Base-by-base conservation (phyloP, 257 asterid genomes). In the Primulina huaijiensis region DNA sequence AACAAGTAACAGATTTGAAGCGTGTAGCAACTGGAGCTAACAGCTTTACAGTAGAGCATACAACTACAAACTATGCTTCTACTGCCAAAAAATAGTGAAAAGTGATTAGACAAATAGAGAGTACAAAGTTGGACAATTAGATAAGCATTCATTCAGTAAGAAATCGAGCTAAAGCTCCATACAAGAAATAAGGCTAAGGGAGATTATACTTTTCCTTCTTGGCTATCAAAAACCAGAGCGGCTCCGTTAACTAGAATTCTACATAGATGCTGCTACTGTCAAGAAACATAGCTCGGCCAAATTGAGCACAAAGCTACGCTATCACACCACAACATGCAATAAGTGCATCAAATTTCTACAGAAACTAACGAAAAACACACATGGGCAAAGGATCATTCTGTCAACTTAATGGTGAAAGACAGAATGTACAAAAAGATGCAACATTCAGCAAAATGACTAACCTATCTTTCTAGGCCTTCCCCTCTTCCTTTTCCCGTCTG, bases 401-500 rank as follows among this genome's bases (percentile, higher is more conserved):
- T 31, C 43, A 33, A 43, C 30, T 34, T 34, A 16, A 50, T 50
- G 57, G 19, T 17, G 57, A 50, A 46, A 16, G 8, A 50, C 57
- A 50, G 57, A 17, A 50, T 50, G 57, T 17, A 50, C 8, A 16
- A 50, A 50, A 50, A 50, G 57, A 50, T 16, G 20, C 20, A 50
- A 50, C 20, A 20, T 50, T 50, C 8, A 50, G 21, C 58, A 65
- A 9, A 11, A 14, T 3, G 8, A 21, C 66, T 33, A 43, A 53
- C 64, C 81, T 77, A 74, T 76, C 89, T 86, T 90, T 66, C 62
- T 80, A 0, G 95, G 95, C 82, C 97, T 82, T 30, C 97, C 97
- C 80, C 97, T 83, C 82, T 83, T 85, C 82, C 35, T 83, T 37
- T 83, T 65, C 33, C 61, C 86, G 0, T 80, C 11, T 5, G 86